Evolutionary conservation across 352 stramenopile genomes (phyloP).

Genomic region (Globisporangium perplexum): DNA sequence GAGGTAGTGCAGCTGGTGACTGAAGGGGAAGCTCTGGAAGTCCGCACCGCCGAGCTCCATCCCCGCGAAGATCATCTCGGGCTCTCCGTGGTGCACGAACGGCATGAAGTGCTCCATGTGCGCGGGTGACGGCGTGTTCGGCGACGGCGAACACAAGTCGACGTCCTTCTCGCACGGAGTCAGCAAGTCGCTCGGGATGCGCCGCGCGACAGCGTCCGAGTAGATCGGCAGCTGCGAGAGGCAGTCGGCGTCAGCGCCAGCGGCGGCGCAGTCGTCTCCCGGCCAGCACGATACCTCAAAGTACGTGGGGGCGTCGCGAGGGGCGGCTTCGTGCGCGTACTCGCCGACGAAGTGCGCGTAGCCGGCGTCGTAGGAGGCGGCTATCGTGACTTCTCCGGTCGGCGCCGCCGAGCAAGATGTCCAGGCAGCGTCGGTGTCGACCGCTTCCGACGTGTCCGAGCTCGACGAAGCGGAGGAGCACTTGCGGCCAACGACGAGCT

Average conservation of each 20-base stretch:
- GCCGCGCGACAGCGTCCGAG: neutral
- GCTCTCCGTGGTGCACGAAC: constrained; percentile 25
- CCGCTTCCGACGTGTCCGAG: too few species aligned
- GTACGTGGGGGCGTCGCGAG: constrained; percentile 4
- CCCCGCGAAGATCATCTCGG: constrained; percentile 35
- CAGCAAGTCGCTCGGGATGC: neutral
- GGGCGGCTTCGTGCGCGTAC: neutral
- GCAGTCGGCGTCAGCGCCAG: too few species aligned
- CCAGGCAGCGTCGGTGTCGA: too few species aligned
- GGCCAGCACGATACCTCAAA: constrained; percentile 8
- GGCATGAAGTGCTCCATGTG: constrained; percentile 39
- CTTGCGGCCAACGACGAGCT: too few species aligned
- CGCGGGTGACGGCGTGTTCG: constrained; percentile 19
- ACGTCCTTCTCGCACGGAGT: constrained; percentile 14
- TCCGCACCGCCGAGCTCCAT: constrained; percentile 13
- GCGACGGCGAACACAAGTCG: constrained; percentile 12
- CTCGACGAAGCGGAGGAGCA: too few species aligned
- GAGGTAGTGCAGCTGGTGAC: neutral
- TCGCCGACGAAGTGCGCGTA: too few species aligned
- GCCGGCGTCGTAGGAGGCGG: too few species aligned
- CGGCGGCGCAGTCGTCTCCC: neutral
- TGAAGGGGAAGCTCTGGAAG: constrained; percentile 5
- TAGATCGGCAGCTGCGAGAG: constrained; percentile 1
- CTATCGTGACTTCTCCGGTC: too few species aligned
- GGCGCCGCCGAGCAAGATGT: too few species aligned